Evolutionary conservation across 768 basidiomycete species (phyloP).

Genomic region (Panellus pusillus): DNA sequence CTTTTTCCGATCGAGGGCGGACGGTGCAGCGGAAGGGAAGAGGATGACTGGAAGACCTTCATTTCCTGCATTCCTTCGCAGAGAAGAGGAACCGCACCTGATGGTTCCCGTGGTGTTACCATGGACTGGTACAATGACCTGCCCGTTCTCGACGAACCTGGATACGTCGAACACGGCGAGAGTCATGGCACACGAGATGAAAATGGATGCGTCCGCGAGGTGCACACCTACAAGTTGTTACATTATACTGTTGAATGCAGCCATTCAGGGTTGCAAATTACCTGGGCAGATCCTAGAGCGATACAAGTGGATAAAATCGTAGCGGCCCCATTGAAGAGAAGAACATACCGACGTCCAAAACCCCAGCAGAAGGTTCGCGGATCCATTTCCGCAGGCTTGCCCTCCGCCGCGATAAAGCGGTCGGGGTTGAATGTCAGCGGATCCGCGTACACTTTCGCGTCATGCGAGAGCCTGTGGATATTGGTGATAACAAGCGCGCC

Average conservation of each 20-base stretch:
- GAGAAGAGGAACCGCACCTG: slow-evolving; percentile 34
- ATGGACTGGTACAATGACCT: slow-evolving; percentile 50
- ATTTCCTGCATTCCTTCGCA: background rate
- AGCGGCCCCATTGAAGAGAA: background rate
- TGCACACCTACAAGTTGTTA: slow-evolving; percentile 39
- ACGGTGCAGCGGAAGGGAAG: slow-evolving; percentile 62
- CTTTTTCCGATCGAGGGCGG: slow-evolving; percentile 60
- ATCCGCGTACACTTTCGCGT: slow-evolving; percentile 51
- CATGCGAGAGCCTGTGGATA: slow-evolving; percentile 46
- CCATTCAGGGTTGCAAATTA: slow-evolving; percentile 19
- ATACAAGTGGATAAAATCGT: background rate
- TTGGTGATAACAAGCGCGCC: slow-evolving; percentile 54
- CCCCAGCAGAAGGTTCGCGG: slow-evolving; percentile 66
- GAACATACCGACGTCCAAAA: slow-evolving; percentile 61
- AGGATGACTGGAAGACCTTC: slow-evolving; percentile 45
- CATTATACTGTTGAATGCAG: too few relatives aligned
- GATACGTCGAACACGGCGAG: slow-evolving; percentile 53
- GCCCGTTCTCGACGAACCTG: slow-evolving; percentile 45
- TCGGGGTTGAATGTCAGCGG: slow-evolving; percentile 61
- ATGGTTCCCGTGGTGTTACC: slow-evolving; percentile 65
- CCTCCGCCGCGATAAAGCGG: slow-evolving; percentile 51
- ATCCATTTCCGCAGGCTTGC: slow-evolving; percentile 47
- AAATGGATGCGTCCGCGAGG: slow-evolving; percentile 55
- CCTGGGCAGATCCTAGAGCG: slow-evolving; percentile 48
- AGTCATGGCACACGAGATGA: slow-evolving; percentile 51